Percentiles rank a stretch among this genome's conserved stretches.
phyloP scores from a whole-genome alignment of 1,284 basidiomycete species.

The Trametes versicolor region DNA sequence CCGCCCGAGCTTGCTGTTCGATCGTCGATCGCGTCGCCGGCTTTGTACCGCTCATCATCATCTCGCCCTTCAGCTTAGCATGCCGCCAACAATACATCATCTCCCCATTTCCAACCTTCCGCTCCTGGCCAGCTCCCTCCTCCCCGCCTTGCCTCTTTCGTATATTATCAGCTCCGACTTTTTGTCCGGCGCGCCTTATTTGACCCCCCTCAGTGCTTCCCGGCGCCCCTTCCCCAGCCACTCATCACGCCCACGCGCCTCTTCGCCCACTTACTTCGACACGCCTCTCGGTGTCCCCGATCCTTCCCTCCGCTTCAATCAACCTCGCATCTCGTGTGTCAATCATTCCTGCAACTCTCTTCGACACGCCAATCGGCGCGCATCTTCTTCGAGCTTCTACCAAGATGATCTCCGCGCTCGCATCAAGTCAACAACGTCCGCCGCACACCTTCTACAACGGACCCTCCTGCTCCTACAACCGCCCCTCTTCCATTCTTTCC shows the following conservation, averaged over 20 bases:
- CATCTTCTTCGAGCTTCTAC: constrained; percentile 11
- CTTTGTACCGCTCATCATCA: constrained; percentile 32
- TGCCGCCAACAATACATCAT: constrained; percentile 37
- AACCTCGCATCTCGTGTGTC: constrained; percentile 15
- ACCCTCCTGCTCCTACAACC: constrained; percentile 24
- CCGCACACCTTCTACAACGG: constrained; percentile 25
- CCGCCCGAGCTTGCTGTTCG: constrained; percentile 30
- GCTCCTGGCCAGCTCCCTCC: constrained; percentile 25
- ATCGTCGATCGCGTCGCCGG: constrained; percentile 35
- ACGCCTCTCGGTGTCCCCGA: constrained; percentile 18
- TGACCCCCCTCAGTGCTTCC: constrained; percentile 28
- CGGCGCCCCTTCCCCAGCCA: constrained; percentile 14
- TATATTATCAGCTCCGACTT: constrained; percentile 32
- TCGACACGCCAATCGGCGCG: constrained; percentile 18
- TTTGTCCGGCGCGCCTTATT: constrained; percentile 28
- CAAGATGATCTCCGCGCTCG: constrained; percentile 32
- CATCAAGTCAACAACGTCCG: constrained; percentile 22
- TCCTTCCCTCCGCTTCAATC: constrained; percentile 19
- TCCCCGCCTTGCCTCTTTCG: constrained; percentile 32
- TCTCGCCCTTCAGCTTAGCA: constrained; percentile 26
- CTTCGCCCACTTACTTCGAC: constrained; percentile 17
- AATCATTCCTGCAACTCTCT: constrained; percentile 17
- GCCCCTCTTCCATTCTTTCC: constrained; percentile 22
- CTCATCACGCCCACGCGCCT: constrained; percentile 14
- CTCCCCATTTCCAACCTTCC: constrained; percentile 30